These are phyloP conservation scores for Sporothrix sp. DNA, from an alignment of 2,329 filamentous ascomycete genomes.

Conservation along the genomic window DNA sequence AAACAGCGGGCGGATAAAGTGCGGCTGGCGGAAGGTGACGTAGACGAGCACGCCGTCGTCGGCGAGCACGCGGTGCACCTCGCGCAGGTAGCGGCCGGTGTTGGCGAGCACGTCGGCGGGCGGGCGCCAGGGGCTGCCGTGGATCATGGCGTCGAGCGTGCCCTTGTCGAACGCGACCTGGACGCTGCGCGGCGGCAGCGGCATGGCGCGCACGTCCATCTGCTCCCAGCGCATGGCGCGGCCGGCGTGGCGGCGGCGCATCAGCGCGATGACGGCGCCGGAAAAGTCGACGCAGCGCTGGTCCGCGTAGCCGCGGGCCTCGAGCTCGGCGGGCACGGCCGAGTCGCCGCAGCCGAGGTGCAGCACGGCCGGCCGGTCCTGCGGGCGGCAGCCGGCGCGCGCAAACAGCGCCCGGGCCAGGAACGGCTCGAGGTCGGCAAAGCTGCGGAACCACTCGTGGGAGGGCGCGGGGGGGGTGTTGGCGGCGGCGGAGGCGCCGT, in stretches of 20 bases:
- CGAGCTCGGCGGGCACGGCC: constrained; percentile 41
- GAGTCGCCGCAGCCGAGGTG: constrained; percentile 51
- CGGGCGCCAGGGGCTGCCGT: constrained; percentile 43
- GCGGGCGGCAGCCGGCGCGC: constrained; percentile 17
- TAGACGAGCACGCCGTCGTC: constrained; percentile 40
- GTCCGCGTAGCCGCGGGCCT: constrained; percentile 36
- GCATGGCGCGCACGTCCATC: constrained; percentile 43
- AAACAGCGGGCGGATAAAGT: constrained; percentile 42
- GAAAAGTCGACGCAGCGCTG: constrained; percentile 52
- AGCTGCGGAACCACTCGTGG: constrained; percentile 47
- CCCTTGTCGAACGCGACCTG: constrained; percentile 50
- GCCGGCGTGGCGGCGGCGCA: constrained; percentile 34
- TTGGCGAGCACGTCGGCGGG: constrained; percentile 39
- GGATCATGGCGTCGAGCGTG: constrained; percentile 46
- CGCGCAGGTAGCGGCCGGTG: constrained; percentile 37
- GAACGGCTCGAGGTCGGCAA: constrained; percentile 37
- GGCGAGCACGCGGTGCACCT: constrained; percentile 40
- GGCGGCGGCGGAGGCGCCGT: background rate
- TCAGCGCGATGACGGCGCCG: constrained; percentile 39
- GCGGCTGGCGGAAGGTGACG: constrained; percentile 44
- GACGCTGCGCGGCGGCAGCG: constrained; percentile 28
- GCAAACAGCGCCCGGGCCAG: constrained; percentile 35
- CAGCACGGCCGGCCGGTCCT: constrained; percentile 35
- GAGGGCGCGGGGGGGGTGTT: constrained; percentile 25
- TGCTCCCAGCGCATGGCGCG: constrained; percentile 39